Percentiles rank a stretch among this genome's conserved stretches.
Conservation (phyloP, 306 rosid genomes). For the Sphenostylis stenocarpa region DNA sequence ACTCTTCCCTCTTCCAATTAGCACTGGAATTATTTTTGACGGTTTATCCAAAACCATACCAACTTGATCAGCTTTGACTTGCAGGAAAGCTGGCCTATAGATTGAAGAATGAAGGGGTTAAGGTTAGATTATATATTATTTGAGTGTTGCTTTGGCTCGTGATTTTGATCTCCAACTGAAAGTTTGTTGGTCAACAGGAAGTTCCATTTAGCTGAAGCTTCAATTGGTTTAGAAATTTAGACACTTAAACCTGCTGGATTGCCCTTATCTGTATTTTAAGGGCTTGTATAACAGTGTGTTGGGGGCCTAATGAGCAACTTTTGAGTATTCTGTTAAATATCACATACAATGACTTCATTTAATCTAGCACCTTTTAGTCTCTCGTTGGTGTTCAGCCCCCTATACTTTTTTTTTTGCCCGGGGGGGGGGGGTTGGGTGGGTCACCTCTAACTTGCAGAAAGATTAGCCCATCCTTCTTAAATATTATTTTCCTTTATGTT, state of each 20-base stretch:
- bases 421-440: no score
- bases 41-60: slow-evolving; percentile 28
- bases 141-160: slow-evolving; percentile 26
- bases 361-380: background rate
- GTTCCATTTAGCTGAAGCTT: background rate
- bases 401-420: no score
- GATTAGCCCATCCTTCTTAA: background rate
- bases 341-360: background rate
- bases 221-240: slow-evolving; percentile 22
- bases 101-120: slow-evolving; percentile 88
- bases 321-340: background rate
- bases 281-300: background rate
- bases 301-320: background rate
- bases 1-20: background rate
- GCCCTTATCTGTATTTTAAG: slow-evolving; percentile 16
- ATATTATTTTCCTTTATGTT: background rate
- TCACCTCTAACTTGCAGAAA: background rate
- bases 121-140: slow-evolving; percentile 53
- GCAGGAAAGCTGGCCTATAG: slow-evolving; percentile 96
- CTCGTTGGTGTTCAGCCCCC: background rate
- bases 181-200: background rate
- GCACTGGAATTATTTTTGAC: background rate
- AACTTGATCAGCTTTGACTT: slow-evolving; percentile 40
- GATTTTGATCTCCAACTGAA: slow-evolving; percentile 1
- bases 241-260: slow-evolving; percentile 18